phyloP scores from a whole-genome alignment of 148 eudicot genomes.

The Amaranthus cruentus region DNA sequence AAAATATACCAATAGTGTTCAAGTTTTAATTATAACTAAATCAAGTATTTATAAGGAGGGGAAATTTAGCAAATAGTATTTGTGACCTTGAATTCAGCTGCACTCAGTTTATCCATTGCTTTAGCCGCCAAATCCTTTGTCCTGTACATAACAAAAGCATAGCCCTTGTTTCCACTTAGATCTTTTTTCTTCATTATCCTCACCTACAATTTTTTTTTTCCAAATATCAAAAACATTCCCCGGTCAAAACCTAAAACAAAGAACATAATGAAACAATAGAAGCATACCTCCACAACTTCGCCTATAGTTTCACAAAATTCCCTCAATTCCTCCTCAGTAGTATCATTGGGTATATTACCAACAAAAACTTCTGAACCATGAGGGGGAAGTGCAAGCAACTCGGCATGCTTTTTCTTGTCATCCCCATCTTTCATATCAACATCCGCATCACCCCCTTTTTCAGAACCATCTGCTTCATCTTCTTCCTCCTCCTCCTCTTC shows the following conservation, averaged over 20 bases:
- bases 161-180: constrained; percentile 75
- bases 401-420: constrained; percentile 52
- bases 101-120: constrained; percentile 83
- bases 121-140: constrained; percentile 79
- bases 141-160: constrained; percentile 86
- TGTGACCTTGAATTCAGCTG: constrained; percentile 61
- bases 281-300: constrained; percentile 69
- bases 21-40: not conserved
- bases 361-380: constrained; percentile 93
- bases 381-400: constrained; percentile 90
- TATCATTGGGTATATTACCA: constrained; percentile 81
- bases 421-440: constrained; percentile 43
- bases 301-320: constrained; percentile 82
- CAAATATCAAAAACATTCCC: constrained; percentile 4
- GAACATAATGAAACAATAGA: constrained; percentile 13
- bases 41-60: not conserved
- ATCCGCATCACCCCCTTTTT: constrained; percentile 34
- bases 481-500: constrained; percentile 49
- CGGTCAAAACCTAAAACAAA: not conserved
- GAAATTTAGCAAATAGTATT: not conserved
- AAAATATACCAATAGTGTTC: not conserved
- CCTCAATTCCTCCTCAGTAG: constrained; percentile 68
- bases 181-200: constrained; percentile 83
- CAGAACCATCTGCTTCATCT: constrained; percentile 19
- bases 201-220: constrained; percentile 40